phyloP scores from a whole-genome alignment of 164 flowering plant genomes.

The Litsea cubeba region DNA sequence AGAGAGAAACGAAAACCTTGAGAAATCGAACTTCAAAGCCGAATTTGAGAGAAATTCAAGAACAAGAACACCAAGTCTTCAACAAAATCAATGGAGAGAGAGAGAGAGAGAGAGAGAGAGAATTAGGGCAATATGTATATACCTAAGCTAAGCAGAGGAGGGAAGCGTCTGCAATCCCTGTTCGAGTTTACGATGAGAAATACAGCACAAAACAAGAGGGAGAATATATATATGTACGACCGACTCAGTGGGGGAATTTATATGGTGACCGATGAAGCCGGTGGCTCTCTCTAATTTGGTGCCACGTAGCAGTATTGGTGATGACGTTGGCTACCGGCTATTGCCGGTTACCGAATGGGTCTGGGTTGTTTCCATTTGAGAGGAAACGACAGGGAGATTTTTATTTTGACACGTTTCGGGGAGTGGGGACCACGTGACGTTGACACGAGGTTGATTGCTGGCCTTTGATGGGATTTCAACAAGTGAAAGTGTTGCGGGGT shows the following conservation, averaged over 20 bases:
- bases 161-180: conserved; percentile 1
- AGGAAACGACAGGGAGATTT: background rate
- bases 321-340: conserved; percentile 13
- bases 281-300: conserved; percentile 4
- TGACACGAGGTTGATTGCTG: background rate
- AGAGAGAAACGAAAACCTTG: background rate
- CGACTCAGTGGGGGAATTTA: background rate
- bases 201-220: background rate
- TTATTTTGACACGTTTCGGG: conserved; percentile 4
- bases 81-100: background rate
- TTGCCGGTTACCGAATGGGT: conserved; percentile 7
- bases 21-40: background rate
- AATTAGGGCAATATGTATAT: background rate
- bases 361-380: background rate
- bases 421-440: background rate
- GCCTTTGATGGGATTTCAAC: too few relatives aligned
- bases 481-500: too few relatives aligned
- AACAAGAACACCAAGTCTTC: background rate
- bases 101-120: background rate
- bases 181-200: background rate
- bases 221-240: conserved; percentile 2
- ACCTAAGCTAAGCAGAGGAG: background rate
- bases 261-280: conserved; percentile 9
- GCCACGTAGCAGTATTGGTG: conserved; percentile 8
- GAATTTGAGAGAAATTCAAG: background rate